Percentiles rank a stretch among this genome's conserved stretches.
phyloP scores from a whole-genome alignment of 2,329 filamentous ascomycete genomes.

The Pseudogymnoascus sp. region DNA sequence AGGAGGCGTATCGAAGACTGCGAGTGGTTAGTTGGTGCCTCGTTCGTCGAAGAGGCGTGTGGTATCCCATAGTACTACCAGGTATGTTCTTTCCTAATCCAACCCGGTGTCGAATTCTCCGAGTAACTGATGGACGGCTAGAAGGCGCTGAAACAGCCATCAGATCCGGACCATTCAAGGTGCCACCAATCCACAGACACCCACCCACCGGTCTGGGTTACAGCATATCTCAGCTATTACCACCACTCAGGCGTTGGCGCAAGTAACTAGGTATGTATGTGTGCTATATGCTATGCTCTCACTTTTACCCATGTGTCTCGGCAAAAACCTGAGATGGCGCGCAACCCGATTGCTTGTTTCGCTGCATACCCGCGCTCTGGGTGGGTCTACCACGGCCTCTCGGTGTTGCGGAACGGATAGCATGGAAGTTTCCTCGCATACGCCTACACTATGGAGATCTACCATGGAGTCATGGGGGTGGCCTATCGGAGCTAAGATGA shows the following conservation, averaged over 20 bases:
- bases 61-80: background rate
- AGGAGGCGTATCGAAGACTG: background rate
- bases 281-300: background rate
- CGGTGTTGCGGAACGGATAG: background rate
- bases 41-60: background rate
- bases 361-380: background rate
- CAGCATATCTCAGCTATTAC: background rate
- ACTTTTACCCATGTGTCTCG: conserved; percentile 1
- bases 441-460: background rate
- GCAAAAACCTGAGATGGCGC: background rate
- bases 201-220: background rate
- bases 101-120: background rate
- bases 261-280: background rate
- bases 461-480: background rate
- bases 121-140: background rate
- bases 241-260: background rate
- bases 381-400: background rate
- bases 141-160: background rate
- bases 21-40: background rate
- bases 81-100: background rate
- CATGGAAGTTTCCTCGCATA: conserved; percentile 5
- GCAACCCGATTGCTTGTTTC: conserved; percentile 1
- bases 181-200: conserved; percentile 1
- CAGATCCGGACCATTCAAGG: background rate
- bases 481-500: background rate